Evolutionary conservation across 805 yeast species (phyloP), one percentile per base, ranked within the genome.

Genomic region (Yarrowia phangngaensis): DNA sequence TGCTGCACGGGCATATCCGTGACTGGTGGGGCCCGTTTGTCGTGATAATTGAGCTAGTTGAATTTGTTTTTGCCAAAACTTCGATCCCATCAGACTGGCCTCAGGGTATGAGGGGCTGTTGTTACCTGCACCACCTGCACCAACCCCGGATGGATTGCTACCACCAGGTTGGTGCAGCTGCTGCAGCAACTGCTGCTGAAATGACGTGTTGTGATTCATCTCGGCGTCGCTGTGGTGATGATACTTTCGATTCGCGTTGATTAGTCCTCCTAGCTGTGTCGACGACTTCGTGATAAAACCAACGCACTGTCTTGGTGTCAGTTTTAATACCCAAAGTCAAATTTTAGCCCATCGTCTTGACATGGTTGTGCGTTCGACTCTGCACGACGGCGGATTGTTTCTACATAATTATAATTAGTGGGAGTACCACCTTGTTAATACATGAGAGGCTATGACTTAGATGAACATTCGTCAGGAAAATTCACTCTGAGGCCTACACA

Each of bases 1-100:
- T 20, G 87, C 88, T 54, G 79, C 79, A 52, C 95, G 74, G 4
- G 95, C 95, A 66, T 84, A 86, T 60, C 74, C 80, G 65, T 86
- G 95, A 3, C 94, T 84, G 19, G 75, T 64, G 14, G 40, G 50
- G 57, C 75, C 77, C 22, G 84, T 74, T 53, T 70, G 74, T 62
- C 92, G 75, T 4, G 92, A 82, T 40, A 82, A 64, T 54, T 79
- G 86, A 20, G 79, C 81, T 48, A 87, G 71, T 61, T 80, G 87
- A 36, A 71, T 67, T 66, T 86, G 95, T 61, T 84, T 89, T 63
- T 80, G 83, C 95, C 95, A 86, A 57, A 58, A 58, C n/a, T 41
- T 52, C n/a, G 56, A 52, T 16, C 29, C 22, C 38, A 34, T 24
- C 23, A 29, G 24, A 20, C 40, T 24, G 43, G 32, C 31, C 27